Evolutionary conservation across 2,329 filamentous ascomycete species (phyloP), one percentile per base, ranked within the genome.

Genomic region (Elsinoe australis): DNA sequence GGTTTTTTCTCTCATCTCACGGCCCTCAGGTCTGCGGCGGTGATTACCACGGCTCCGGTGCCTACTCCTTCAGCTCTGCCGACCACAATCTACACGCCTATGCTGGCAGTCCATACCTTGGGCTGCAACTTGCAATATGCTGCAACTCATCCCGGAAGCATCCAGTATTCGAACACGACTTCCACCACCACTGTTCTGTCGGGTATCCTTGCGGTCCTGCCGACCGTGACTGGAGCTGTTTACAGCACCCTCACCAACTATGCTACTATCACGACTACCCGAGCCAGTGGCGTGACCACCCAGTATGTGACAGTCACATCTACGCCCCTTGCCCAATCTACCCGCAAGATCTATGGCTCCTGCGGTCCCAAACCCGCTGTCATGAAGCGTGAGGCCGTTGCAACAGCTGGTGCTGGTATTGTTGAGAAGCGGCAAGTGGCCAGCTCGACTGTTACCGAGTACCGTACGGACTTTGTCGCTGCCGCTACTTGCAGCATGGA

Each of bases 361-460:
- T 28, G 36, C 36, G 36, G 36, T 4, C 36, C 36, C 10, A 41
- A 28, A 24, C 36, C 36, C 15, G 19, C 36, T 21, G 36, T 18
- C 21, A 41, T 41, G 7, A 41, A 41, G 36, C 36, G 36, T 22
- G 32, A 35, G n/a, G n/a, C n/a, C 15, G 14, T 35, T 35, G 32
- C 14, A 7, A n/a, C 6, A 4, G 36, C 12, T 15, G 36, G 7
- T 10, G 22, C 3, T 10, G 18, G n/a, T n/a, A n/a, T n/a, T 15
- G 14, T 41, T 21, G 21, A 41, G 36, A 41, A 17, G 36, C 36
- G 36, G 6, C 21, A 28, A 8, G 14, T 41, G 9, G 36, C 36
- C 10, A 41, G 7, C 10, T 12, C 18, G n/a, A 41, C 36, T n/a
- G 36, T 22, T 8, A 41, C 36, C 21, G 17, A 41, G 18, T 12